phyloP scores from a whole-genome alignment of 106 monocot genomes.

The Hemerocallis citrina region DNA sequence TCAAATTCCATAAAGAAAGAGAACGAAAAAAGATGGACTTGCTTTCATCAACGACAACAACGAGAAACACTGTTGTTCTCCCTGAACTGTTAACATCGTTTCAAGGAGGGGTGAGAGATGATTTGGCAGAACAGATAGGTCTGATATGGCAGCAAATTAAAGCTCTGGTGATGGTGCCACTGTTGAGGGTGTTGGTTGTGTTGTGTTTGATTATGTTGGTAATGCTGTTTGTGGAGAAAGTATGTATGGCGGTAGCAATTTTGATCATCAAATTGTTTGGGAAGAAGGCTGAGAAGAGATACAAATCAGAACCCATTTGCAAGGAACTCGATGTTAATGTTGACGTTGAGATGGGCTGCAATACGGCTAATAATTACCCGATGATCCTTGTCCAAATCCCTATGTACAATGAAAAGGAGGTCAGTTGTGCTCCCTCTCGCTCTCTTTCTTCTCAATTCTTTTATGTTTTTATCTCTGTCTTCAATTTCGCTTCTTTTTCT shows the following conservation, averaged over 20 bases:
- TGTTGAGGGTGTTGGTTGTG: slow-evolving; percentile 15
- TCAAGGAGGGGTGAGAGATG: slow-evolving; percentile 5
- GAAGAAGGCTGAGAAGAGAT: slow-evolving; percentile 20
- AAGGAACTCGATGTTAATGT: too few species aligned
- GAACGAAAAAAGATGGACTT: too few species aligned
- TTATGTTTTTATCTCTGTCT: too few species aligned
- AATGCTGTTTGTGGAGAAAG: slow-evolving; percentile 38
- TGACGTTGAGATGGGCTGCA: slow-evolving; percentile 37
- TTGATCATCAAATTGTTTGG: slow-evolving; percentile 27
- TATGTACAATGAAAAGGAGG: slow-evolving; percentile 49
- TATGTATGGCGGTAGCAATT: slow-evolving; percentile 31
- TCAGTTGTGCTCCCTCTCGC: background rate
- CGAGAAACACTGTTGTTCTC: too few species aligned
- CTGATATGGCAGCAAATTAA: slow-evolving; percentile 26
- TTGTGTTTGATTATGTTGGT: slow-evolving; percentile 34
- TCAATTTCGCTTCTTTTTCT: background rate
- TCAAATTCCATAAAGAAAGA: too few species aligned
- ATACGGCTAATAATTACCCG: slow-evolving; percentile 25
- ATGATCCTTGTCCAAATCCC: slow-evolving; percentile 57
- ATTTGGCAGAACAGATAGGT: slow-evolving; percentile 17
- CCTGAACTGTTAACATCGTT: too few species aligned
- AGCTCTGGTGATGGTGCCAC: slow-evolving; percentile 28
- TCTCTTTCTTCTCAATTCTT: too few species aligned
- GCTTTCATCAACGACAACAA: too few species aligned
- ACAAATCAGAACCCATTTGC: slow-evolving; percentile 51